Evolutionary conservation across 176 grass and related monocot genomes (phyloP).

Genomic region (Rhynchospora pubera): DNA sequence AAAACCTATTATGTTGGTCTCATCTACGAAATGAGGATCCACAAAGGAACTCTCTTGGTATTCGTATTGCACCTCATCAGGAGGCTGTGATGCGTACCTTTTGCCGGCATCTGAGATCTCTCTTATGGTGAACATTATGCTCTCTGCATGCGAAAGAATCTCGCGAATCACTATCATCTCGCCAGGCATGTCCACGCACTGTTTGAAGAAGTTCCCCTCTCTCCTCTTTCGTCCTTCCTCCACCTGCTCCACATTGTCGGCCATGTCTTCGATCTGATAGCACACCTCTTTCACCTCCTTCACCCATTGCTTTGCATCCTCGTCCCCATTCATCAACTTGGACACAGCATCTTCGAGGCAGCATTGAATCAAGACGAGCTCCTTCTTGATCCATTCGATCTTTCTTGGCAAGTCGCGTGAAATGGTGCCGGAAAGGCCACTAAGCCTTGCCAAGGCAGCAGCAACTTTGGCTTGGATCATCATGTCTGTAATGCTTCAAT

Average conservation of each 20-base stretch:
- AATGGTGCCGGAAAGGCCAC: background rate
- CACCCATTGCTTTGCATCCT: background rate
- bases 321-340: background rate
- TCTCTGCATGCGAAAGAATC: background rate
- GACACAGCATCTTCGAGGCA: background rate
- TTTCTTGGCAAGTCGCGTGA: constrained; percentile 12
- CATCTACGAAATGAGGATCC: background rate
- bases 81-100: constrained; percentile 12
- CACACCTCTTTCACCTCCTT: constrained; percentile 12
- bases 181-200: background rate
- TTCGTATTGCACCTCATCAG: background rate
- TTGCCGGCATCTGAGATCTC: constrained; percentile 6
- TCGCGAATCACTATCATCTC: constrained; percentile 10
- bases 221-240: background rate
- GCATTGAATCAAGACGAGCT: constrained; percentile 5
- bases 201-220: constrained; percentile 10
- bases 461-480: background rate
- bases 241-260: constrained; percentile 5
- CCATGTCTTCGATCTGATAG: constrained; percentile 11
- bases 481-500: background rate
- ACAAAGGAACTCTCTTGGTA: background rate
- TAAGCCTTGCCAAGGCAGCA: constrained; percentile 6
- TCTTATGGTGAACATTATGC: background rate
- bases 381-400: constrained; percentile 10
- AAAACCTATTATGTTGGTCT: constrained; percentile 5